Evolutionary conservation across 225 moss, liverwort and hornwort genomes (phyloP), one percentile per base, ranked within the genome.

Genomic region (Thuidium tamariscinum): DNA sequence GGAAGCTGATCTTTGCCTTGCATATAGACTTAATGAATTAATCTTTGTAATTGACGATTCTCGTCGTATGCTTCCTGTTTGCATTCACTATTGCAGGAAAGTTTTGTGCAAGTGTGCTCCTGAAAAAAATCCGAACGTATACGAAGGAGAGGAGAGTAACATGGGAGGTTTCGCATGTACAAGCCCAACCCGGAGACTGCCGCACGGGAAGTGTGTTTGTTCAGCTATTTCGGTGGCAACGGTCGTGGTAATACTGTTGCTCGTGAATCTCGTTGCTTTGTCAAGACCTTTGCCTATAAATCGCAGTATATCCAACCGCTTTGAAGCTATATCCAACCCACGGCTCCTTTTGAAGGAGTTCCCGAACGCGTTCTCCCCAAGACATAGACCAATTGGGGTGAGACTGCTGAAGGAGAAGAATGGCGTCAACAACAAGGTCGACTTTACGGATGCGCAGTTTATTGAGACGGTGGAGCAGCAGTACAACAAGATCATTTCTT

Each of bases 401-500:
- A 86, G 82, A 54, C 51, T 85, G 48, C 74, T 77, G 52, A 66
- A 62, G 20, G 69, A 80, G 64, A 67, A 74, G 49, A 80, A 64
- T 16, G 82, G 80, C 61, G 34, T 87, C 44, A 86, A 93, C 90
- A 87, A 82, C 69, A 84, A 89, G 55, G 67, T 87, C 16, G 88
- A 80, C 36, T 90, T 92, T n/a, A 88, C 89, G 34, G 89, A 93
- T 80, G 29, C 75, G 54, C 90, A 92, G 77, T 92, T 86, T 54
- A 30, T 26, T 17, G 92, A 88, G 84, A 89, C 93, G 41, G 83
- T 93, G 41, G 93, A 92, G 89, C 88, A 92, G 82, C 89, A 92
- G 80, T 93, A 89, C 79, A 86, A 82, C 17, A 81, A 76, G 64
- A 87, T 93, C 48, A 90, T 87, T 67, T 84, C 90, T 17, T 90